Conservation (phyloP, 345 rosid genomes). For the Lumnitzera racemosa region DNA sequence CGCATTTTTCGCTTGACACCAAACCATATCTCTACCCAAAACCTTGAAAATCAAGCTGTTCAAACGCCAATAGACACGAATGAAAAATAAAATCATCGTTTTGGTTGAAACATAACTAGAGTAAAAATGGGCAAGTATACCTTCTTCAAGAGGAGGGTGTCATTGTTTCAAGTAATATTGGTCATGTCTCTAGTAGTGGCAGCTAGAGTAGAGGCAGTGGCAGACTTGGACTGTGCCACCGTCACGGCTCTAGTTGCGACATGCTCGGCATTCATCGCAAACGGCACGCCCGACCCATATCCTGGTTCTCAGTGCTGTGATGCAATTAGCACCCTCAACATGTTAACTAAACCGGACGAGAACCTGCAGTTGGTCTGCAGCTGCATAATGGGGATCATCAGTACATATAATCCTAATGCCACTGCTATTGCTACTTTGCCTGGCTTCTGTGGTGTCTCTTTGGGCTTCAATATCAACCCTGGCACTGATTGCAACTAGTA, state of each 20-base stretch:
- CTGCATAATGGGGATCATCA: conserved; percentile 43
- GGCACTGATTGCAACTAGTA: conserved; percentile 62
- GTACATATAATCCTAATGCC: conserved; percentile 39
- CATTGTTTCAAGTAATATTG: background rate
- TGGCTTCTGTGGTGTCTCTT: conserved; percentile 60
- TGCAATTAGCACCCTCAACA: conserved; percentile 28
- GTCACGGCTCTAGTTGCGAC: conserved; percentile 37
- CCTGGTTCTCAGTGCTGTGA: conserved; percentile 55
- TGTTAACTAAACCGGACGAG: conserved; percentile 24
- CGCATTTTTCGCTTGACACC: too few relatives aligned
- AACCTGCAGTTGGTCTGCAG: conserved; percentile 29
- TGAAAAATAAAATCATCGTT: too few relatives aligned
- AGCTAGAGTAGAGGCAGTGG: conserved; percentile 11
- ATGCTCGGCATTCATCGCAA: conserved; percentile 40
- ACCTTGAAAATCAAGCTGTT: too few relatives aligned
- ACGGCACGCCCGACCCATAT: conserved; percentile 47
- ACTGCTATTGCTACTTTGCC: conserved; percentile 65
- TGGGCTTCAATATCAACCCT: conserved; percentile 64
- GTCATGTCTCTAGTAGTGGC: conserved; percentile 10
- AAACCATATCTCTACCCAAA: too few relatives aligned
- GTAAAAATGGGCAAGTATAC: too few relatives aligned
- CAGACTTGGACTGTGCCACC: conserved; percentile 42
- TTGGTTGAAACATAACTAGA: too few relatives aligned
- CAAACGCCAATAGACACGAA: too few relatives aligned
- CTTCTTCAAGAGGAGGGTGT: background rate